Percentiles rank a stretch among this genome's conserved stretches.
phyloP scores from a whole-genome alignment of 768 basidiomycete genomes.

The Mrakia frigida region DNA sequence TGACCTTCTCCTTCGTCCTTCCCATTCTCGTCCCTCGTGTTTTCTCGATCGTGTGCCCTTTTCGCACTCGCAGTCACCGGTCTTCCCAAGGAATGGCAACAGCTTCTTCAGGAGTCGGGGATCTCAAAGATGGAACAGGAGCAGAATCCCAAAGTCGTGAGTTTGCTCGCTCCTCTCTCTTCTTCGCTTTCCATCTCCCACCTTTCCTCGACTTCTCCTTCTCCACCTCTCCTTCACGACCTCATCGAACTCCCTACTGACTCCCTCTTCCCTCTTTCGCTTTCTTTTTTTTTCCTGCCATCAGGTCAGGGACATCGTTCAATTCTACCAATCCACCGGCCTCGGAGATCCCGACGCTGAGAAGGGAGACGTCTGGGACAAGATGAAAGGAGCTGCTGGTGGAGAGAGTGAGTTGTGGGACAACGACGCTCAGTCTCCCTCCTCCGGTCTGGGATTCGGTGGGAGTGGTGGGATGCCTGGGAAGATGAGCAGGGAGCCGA shows the following conservation, averaged over 20 bases:
- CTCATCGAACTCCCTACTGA: no score
- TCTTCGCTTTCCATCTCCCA: background rate
- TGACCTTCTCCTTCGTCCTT: background rate
- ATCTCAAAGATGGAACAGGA: conserved; percentile 93
- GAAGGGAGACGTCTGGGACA: conserved; percentile 37
- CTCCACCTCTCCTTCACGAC: no score
- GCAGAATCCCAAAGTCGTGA: conserved; percentile 90
- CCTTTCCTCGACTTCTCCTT: background rate
- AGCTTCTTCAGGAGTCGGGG: conserved; percentile 87
- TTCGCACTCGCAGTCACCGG: conserved; percentile 50
- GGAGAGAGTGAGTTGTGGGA: conserved; percentile 16
- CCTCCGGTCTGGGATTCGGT: background rate
- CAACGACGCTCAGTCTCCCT: background rate
- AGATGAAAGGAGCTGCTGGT: conserved; percentile 47
- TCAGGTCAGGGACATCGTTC: conserved; percentile 85
- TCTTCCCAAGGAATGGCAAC: conserved; percentile 98
- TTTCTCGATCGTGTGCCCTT: background rate
- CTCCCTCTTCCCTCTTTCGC: no score
- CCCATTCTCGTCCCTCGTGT: background rate
- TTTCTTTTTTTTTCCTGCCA: background rate
- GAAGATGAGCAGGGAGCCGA: conserved; percentile 8
- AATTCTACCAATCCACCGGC: conserved; percentile 70
- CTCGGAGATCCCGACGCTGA: conserved; percentile 28
- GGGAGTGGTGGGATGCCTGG: background rate
- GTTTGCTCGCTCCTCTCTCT: conserved; percentile 11